A percentile compares a stretch with the other conserved stretches of the same genome.
These are phyloP conservation scores for Hygrophorus russula DNA, from an alignment of 768 basidiomycete genomes.

Conservation along the genomic window DNA sequence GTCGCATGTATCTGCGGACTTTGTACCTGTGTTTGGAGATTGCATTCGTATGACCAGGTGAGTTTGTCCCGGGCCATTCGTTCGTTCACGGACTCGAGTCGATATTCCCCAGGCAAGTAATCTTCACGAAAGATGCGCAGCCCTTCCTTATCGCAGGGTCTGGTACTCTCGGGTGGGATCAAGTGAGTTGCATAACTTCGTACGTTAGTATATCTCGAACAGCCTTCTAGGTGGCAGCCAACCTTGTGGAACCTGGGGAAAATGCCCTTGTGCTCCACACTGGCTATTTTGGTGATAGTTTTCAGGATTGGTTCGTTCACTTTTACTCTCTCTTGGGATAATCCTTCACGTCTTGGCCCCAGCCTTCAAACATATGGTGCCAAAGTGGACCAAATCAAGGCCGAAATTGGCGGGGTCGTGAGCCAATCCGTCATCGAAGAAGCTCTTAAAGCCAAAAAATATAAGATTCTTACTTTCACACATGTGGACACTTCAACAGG, in stretches of 20 bases:
- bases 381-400: slow-evolving; percentile 72
- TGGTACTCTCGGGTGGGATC: slow-evolving; percentile 96
- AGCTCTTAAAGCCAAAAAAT: slow-evolving; percentile 68
- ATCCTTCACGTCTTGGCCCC: neutral
- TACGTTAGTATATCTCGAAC: neutral
- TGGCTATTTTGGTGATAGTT: slow-evolving; percentile 92
- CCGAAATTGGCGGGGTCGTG: slow-evolving; percentile 73
- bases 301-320: slow-evolving; percentile 65
- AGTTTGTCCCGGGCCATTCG: slow-evolving; percentile 9
- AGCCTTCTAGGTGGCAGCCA: slow-evolving; percentile 61
- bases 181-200: slow-evolving; percentile 31
- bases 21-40: slow-evolving; percentile 81
- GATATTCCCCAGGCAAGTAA: slow-evolving; percentile 41
- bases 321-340: neutral
- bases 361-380: slow-evolving; percentile 86
- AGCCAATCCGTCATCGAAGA: slow-evolving; percentile 45
- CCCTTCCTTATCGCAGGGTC: slow-evolving; percentile 91
- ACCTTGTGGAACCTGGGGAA: slow-evolving; percentile 78
- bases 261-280: slow-evolving; percentile 74
- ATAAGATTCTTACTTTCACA: slow-evolving; percentile 86
- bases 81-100: neutral
- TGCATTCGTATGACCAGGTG: slow-evolving; percentile 77
- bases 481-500: slow-evolving; percentile 92
- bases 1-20: slow-evolving; percentile 84
- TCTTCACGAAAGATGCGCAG: slow-evolving; percentile 71